Conservation (phyloP, 2,329 filamentous ascomycete genomes). For the Pseudogymnoascus sp. region DNA sequence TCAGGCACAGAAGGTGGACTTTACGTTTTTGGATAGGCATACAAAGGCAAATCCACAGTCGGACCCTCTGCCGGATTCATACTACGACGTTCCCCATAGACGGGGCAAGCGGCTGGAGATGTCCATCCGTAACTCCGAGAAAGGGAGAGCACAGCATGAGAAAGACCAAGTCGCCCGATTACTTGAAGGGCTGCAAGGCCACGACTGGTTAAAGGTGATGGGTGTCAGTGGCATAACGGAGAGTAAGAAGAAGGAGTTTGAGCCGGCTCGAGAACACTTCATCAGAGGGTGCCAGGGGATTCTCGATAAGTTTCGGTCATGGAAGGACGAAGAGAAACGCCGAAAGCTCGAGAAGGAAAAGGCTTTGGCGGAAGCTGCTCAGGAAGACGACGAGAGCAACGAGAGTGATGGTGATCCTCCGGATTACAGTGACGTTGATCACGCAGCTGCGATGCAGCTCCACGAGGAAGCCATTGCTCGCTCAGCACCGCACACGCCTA, state of each 20-base stretch:
- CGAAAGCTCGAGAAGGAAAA: slow-evolving; percentile 24
- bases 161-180: slow-evolving; percentile 57
- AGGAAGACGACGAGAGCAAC: slow-evolving; percentile 23
- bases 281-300: slow-evolving; percentile 74
- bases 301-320: slow-evolving; percentile 78
- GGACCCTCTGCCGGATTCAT: slow-evolving; percentile 50
- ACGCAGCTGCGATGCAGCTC: slow-evolving; percentile 65
- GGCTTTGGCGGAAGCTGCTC: not conserved
- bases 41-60: slow-evolving; percentile 28
- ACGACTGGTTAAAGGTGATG: slow-evolving; percentile 89
- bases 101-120: slow-evolving; percentile 54
- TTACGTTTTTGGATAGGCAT: slow-evolving; percentile 45
- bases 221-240: slow-evolving; percentile 78
- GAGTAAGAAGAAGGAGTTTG: slow-evolving; percentile 76
- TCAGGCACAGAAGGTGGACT: slow-evolving; percentile 50
- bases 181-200: slow-evolving; percentile 77
- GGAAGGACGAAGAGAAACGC: slow-evolving; percentile 83
- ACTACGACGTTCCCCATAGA: slow-evolving; percentile 49
- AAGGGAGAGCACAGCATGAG: slow-evolving; percentile 58
- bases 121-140: slow-evolving; percentile 57
- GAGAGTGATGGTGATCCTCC: slow-evolving; percentile 46
- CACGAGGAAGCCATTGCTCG: slow-evolving; percentile 38
- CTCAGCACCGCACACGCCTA: slow-evolving; percentile 18
- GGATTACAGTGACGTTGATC: slow-evolving; percentile 64
- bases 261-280: slow-evolving; percentile 78